These are phyloP conservation scores for Plasmodium falciparum DNA, from an alignment of 169 alveolate genomes.

Conservation along the genomic window DNA sequence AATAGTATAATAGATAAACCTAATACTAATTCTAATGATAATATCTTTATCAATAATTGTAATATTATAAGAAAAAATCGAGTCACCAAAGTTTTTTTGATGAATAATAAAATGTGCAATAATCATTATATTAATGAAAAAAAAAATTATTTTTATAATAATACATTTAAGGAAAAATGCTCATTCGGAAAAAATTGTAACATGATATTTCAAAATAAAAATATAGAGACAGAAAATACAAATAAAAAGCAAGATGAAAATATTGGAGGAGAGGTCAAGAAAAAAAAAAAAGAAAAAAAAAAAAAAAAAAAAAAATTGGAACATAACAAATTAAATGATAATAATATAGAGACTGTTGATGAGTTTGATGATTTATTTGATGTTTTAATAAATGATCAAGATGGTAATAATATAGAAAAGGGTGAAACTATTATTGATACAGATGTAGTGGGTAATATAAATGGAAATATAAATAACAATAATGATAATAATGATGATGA, in stretches of 20 bases:
- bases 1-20: background rate
- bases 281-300: constrained; percentile 1
- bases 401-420: background rate
- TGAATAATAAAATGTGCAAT: constrained; percentile 10
- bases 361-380: constrained; percentile 64
- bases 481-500: background rate
- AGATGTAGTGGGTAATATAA: background rate
- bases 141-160: background rate
- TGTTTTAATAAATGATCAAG: background rate
- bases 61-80: background rate
- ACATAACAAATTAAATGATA: background rate
- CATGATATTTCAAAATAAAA: background rate
- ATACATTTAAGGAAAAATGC: no score
- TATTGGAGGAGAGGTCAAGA: background rate
- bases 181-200: background rate
- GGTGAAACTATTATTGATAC: constrained; percentile 2
- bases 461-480: background rate
- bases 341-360: no score
- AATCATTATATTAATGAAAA: background rate
- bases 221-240: background rate
- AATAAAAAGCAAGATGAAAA: background rate
- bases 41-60: no score
- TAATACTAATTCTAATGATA: background rate
- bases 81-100: constrained; percentile 31
- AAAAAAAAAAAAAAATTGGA: constrained; percentile 25